Base-by-base conservation (phyloP, 176 grass and related monocot species). In the Saccharum spontaneum region DNA sequence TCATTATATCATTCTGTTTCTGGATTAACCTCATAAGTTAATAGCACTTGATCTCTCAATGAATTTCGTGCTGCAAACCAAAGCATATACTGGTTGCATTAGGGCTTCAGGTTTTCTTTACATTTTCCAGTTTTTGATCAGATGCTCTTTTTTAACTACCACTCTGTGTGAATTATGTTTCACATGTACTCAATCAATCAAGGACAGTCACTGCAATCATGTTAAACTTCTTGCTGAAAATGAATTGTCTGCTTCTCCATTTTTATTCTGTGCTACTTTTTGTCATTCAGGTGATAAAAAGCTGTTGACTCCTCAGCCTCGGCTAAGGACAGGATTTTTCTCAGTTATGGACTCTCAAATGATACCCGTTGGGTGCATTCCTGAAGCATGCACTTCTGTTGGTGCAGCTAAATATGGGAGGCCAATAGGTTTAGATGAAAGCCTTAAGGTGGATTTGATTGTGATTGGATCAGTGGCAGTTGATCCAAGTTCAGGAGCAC, bases 361-460 rank as follows among this genome's bases (percentile, higher is more conserved):
- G 63, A 38, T 98, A 78, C 87, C 96, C 36, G 69, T 50, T 80
- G 91, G 86, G 55, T 88, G 83, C 38, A 75, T 95, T 83, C 80
- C 86, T 60, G 93, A 95, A 91, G 96, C 96, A 84, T 98, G 96
- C 79, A 92, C 93, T 89, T 94, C 93, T 83, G 91, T 98, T 67
- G 96, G 96, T 31, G 91, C 89, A 57, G 93, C 91, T 18, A 98
- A 94, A 85, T 95, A 95, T 69, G 96, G 96, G 18, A 95, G 87
- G 44, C 91, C 93, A 57, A 95, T 98, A 26, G 86, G 71, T 82
- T 77, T 94, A 30, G 91, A 95, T 87, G 96, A 94, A 83, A 94
- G 60, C 57, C 85, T 98, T 52, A 90, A 92, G 84, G 96, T 95
- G 66, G 83, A 94, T 89, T 88, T 95, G 48, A 89, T 95, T 87